These are phyloP conservation scores for Mortierella sp. DNA, from an alignment of 371 early-diverging fungal species.

Conservation along the genomic window DNA sequence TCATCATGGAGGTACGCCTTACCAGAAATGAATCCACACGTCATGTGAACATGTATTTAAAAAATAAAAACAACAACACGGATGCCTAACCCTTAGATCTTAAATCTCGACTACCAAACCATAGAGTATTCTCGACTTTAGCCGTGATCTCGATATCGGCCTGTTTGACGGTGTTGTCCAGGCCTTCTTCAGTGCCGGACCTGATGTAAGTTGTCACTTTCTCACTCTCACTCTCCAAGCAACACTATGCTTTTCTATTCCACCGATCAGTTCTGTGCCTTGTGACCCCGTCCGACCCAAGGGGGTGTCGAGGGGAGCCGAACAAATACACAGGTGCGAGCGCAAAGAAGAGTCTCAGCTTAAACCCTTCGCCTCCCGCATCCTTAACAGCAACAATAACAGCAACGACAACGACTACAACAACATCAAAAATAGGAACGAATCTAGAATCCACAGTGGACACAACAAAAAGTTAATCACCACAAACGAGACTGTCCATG, in stretches of 20 bases:
- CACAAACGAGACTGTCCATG: neutral
- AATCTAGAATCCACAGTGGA: neutral
- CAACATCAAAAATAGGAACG: neutral
- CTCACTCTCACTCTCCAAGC: neutral
- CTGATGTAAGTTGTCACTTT: slow-evolving; percentile 69
- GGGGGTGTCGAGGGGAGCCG: neutral
- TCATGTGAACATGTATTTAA: neutral
- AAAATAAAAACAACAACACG: neutral
- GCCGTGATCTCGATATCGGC: slow-evolving; percentile 87
- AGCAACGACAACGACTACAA: neutral
- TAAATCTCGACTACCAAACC: slow-evolving; percentile 1
- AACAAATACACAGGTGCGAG: neutral
- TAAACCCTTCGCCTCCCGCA: neutral
- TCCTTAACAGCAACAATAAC: neutral
- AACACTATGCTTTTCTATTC: neutral
- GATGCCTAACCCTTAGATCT: slow-evolving; percentile 15
- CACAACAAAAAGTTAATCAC: neutral
- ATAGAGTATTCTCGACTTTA: slow-evolving; percentile 91
- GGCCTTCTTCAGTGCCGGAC: slow-evolving; percentile 80
- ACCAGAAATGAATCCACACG: neutral
- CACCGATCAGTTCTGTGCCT: neutral
- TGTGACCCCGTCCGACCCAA: neutral
- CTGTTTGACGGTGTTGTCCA: slow-evolving; percentile 93
- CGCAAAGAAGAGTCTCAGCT: neutral
- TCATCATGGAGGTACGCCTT: slow-evolving; percentile 15